These are phyloP conservation scores for Podosphaera xanthii DNA, from an alignment of 2,329 filamentous ascomycete species.

Conservation along the genomic window DNA sequence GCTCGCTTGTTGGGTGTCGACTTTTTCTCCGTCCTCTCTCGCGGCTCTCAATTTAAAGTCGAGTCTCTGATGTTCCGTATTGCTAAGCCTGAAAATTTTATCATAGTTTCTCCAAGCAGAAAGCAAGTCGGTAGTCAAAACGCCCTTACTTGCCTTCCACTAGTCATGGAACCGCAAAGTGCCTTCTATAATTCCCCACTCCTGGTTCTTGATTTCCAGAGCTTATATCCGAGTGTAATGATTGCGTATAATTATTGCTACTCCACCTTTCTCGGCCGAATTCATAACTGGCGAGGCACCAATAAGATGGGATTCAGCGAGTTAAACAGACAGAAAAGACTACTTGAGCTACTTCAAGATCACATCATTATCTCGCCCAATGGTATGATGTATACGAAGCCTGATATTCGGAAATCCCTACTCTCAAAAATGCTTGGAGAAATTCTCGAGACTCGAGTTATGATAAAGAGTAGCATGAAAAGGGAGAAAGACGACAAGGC, in stretches of 20 bases:
- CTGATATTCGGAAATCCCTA: constrained; percentile 67
- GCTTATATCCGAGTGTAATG: constrained; percentile 91
- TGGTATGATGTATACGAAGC: constrained; percentile 83
- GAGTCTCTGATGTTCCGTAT: constrained; percentile 98
- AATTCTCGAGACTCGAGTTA: constrained; percentile 84
- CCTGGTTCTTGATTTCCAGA: constrained; percentile 86
- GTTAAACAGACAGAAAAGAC: constrained; percentile 51
- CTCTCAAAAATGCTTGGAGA: constrained; percentile 92
- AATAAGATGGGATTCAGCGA: constrained; percentile 91
- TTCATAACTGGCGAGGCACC: constrained; percentile 66
- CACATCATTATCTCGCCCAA: constrained; percentile 86
- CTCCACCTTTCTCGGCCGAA: constrained; percentile 77
- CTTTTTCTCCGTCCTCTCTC: constrained; percentile 87
- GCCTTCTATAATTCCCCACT: constrained; percentile 81
- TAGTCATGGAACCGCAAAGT: constrained; percentile 95
- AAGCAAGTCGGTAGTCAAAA: constrained; percentile 90
- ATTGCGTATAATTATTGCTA: constrained; percentile 99
- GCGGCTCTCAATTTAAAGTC: constrained; percentile 94
- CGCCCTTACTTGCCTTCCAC: constrained; percentile 73
- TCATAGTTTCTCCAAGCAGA: constrained; percentile 70
- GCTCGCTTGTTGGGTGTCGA: constrained; percentile 81
- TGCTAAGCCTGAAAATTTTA: constrained; percentile 85
- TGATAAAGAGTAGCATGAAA: constrained; percentile 97
- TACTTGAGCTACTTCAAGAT: constrained; percentile 59
- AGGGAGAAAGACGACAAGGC: constrained; percentile 69